A percentile compares a stretch with the other conserved stretches of the same genome.
Conservation (phyloP, 1,139 yeast genomes). For the Yamadazyma triangularis region DNA sequence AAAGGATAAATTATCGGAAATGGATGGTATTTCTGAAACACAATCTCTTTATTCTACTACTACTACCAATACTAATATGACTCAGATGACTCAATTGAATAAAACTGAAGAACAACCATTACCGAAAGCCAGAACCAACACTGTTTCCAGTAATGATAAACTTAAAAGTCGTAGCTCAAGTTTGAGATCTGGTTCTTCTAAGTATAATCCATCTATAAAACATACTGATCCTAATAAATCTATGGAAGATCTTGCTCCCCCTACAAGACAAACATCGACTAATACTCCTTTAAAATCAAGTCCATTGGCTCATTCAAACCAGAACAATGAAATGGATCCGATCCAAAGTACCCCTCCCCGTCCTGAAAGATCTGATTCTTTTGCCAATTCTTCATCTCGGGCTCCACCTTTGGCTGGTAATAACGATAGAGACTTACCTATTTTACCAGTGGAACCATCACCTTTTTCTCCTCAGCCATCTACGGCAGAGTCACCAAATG, state of each 20-base stretch:
- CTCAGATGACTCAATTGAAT: conserved; percentile 12
- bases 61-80: conserved; percentile 15
- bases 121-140: too few species aligned
- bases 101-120: background rate
- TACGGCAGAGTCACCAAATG: conserved; percentile 22
- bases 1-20: conserved; percentile 20
- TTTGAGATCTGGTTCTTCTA: background rate
- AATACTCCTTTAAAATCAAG: conserved; percentile 5
- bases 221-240: background rate
- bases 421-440: conserved; percentile 11
- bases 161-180: background rate
- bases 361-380: too few species aligned
- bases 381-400: conserved; percentile 16
- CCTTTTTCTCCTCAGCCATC: conserved; percentile 5
- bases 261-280: background rate
- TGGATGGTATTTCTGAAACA: conserved; percentile 27
- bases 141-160: conserved; percentile 2
- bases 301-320: background rate
- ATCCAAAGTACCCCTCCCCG: background rate
- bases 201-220: background rate
- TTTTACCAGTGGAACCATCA: conserved; percentile 7
- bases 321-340: conserved; percentile 1
- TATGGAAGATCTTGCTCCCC: conserved; percentile 6
- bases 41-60: conserved; percentile 25
- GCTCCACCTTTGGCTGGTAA: conserved; percentile 1